phyloP scores from a whole-genome alignment of 495 filamentous ascomycete genomes.

The Penicillium verhagenii region DNA sequence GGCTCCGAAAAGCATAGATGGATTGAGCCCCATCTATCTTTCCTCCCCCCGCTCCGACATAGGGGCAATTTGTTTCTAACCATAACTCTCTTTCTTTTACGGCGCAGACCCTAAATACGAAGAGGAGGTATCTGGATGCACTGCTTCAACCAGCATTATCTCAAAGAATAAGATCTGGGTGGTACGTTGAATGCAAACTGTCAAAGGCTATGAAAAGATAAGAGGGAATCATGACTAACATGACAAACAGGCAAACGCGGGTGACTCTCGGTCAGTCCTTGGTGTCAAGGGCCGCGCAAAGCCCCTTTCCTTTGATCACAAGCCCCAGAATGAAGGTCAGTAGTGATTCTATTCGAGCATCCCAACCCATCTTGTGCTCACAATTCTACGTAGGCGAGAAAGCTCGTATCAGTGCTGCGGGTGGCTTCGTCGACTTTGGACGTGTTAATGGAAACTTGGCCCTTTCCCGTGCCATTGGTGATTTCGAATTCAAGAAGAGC shows the following conservation, averaged over 20 bases:
- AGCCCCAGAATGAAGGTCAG: constrained; percentile 95
- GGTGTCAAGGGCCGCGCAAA: constrained; percentile 96
- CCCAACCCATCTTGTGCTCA: neutral
- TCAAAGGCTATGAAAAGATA: neutral
- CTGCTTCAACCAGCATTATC: constrained; percentile 85
- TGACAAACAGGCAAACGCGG: constrained; percentile 76
- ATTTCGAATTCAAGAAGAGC: constrained; percentile 99
- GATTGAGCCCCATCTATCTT: neutral
- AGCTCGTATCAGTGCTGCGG: constrained; percentile 89
- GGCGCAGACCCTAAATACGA: constrained; percentile 90
- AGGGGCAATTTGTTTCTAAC: neutral
- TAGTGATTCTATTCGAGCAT: neutral
- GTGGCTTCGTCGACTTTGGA: constrained; percentile 97
- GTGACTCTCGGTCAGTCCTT: constrained; percentile 90
- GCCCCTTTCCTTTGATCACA: constrained; percentile 96
- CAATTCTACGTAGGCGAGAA: constrained; percentile 72
- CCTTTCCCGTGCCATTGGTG: constrained; percentile 95
- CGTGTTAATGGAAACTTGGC: constrained; percentile 98
- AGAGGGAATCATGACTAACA: neutral
- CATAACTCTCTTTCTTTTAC: neutral
- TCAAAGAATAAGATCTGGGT: constrained; percentile 91
- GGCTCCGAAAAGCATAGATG: neutral
- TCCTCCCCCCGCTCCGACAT: neutral
- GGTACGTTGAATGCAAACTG: constrained; percentile 56
- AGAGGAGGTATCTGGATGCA: constrained; percentile 97